Base-by-base conservation (phyloP, 768 basidiomycete genomes). In the Macrolepiota albuminosa region DNA sequence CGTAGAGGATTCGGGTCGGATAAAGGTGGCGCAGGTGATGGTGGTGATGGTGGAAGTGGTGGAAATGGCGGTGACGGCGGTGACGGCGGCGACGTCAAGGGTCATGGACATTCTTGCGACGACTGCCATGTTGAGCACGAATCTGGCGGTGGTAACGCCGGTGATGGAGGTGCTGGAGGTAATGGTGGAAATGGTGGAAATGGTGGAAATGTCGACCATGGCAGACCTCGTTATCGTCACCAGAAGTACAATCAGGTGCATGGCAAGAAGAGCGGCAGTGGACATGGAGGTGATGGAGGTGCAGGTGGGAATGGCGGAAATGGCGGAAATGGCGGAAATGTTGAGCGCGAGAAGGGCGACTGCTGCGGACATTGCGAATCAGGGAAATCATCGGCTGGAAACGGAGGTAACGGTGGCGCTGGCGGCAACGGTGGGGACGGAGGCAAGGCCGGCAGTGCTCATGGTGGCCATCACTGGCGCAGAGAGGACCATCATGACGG, bases 21-120 rank as follows among this genome's bases (percentile, higher is more conserved):
- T 31, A 42, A 54, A 33, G 54, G 54, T 59, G 50, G 50, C 16
- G 51, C 39, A 18, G 50, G 40, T 18, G 31, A 51, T 26, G 58
- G 40, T n/a, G 49, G 47, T 4, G 18, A 54, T 29, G 51, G 51
- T 14, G 58, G 51, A 34, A 36, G 33, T 24, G 58, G 54, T 42
- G 54, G 54, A 13, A 33, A 62, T 13, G 61, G 61, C 13, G 61
- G 61, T 6, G 51, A 54, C 24, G 58, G 61, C n/a, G 61, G 61
- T 1, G 40, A 52, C 21, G 57, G 61, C 10, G 61, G 61, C 2
- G 50, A 56, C 1, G 55, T 39, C 21, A 40, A 54, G 13, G 47
- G 39, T 13, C 21, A 14, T 21, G 50, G 40, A 21, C 39, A 21
- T 4, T 33, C 36, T 29, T 39, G 53, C n/a, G 58, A 54, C 13